Evolutionary conservation across 805 yeast species (phyloP).

Genomic region (Candida xyloterini): DNA sequence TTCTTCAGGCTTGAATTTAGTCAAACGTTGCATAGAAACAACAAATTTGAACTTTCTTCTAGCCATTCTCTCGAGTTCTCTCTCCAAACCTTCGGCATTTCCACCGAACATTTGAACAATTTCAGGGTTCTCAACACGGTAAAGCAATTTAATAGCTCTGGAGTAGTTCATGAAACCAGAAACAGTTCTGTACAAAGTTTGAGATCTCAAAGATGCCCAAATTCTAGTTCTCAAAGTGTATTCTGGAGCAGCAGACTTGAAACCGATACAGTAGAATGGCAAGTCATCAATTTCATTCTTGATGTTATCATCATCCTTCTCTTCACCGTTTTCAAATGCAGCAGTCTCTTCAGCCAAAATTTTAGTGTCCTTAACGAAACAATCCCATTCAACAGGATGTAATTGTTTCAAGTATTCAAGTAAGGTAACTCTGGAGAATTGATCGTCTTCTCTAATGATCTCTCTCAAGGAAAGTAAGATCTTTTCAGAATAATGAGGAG

Average conservation of each 20-base stretch:
- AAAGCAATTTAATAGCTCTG: conserved; percentile 88
- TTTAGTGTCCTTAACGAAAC: conserved; percentile 95
- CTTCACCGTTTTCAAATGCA: conserved; percentile 63
- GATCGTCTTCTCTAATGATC: conserved; percentile 95
- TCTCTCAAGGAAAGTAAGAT: conserved; percentile 90
- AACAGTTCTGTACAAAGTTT: conserved; percentile 93
- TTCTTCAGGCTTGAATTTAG: conserved; percentile 70
- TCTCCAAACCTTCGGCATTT: conserved; percentile 92
- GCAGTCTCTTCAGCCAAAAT: conserved; percentile 93
- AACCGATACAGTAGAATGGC: conserved; percentile 95
- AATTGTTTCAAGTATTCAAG: conserved; percentile 92
- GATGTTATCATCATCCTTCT: conserved; percentile 61
- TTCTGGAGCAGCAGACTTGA: conserved; percentile 96
- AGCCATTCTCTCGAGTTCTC: conserved; percentile 90
- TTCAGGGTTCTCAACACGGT: conserved; percentile 93
- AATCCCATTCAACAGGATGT: conserved; percentile 97
- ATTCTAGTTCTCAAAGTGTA: conserved; percentile 94
- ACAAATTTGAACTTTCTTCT: conserved; percentile 77
- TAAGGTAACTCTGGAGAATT: conserved; percentile 89
- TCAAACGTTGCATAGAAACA: conserved; percentile 83
- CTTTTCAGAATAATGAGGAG: conserved; percentile 96
- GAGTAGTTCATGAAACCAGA: conserved; percentile 99
- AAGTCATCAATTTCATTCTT: conserved; percentile 85
- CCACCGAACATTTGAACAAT: conserved; percentile 98
- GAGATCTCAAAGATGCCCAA: conserved; percentile 98